These are phyloP conservation scores for Periconia sp. DNA, from an alignment of 2,329 filamentous ascomycete species.

Conservation along the genomic window DNA sequence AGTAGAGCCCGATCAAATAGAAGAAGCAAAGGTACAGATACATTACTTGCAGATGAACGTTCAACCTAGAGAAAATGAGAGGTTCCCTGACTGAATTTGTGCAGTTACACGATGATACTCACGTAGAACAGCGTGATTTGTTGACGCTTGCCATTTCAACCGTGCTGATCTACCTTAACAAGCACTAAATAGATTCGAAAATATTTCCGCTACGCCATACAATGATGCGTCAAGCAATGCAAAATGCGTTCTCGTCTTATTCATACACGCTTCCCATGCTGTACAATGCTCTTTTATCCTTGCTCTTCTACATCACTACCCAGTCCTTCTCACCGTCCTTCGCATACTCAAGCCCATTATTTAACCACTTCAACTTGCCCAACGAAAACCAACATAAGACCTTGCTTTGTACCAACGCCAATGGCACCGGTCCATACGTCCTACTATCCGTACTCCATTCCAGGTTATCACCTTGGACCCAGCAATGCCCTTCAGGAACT, in stretches of 20 bases:
- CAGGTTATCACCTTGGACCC: slow-evolving; percentile 86
- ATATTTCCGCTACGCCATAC: not conserved
- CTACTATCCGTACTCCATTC: slow-evolving; percentile 83
- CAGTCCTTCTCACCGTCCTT: not conserved
- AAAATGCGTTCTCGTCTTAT: not conserved
- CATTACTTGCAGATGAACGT: too few relatives aligned
- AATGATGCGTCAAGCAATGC: not conserved
- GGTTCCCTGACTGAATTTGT: too few relatives aligned
- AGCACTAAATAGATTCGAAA: not conserved
- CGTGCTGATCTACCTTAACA: too few relatives aligned
- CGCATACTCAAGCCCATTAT: slow-evolving; percentile 3
- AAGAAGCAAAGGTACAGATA: too few relatives aligned
- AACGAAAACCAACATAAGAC: slow-evolving; percentile 56
- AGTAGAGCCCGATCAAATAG: too few relatives aligned
- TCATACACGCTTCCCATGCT: not conserved
- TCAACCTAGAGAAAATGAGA: too few relatives aligned
- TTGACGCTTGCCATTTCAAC: too few relatives aligned
- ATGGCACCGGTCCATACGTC: slow-evolving; percentile 79
- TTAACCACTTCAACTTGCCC: slow-evolving; percentile 27
- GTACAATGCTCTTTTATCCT: not conserved
- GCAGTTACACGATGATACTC: too few relatives aligned
- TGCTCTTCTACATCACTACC: not conserved
- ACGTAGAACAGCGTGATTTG: too few relatives aligned
- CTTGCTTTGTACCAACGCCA: slow-evolving; percentile 83
- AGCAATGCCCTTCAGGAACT: slow-evolving; percentile 90